Base-by-base conservation (phyloP, 2,329 filamentous ascomycete genomes). In the Lecanicillium sp. region DNA sequence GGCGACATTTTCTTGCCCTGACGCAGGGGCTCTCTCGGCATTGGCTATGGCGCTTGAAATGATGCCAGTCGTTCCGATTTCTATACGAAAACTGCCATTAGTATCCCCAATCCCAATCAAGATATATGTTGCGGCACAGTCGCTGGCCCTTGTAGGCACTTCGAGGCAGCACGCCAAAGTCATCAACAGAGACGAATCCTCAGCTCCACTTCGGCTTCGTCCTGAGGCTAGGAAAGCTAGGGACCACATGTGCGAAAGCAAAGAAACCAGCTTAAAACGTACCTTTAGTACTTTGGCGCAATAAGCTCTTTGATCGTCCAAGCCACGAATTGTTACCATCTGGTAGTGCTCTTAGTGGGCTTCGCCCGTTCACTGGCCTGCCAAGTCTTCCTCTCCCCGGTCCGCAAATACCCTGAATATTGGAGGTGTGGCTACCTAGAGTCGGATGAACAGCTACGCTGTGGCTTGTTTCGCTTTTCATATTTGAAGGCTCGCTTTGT, bases 41-140 rank as follows among this genome's bases (percentile, higher is more conserved):
- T 87, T 94, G 44, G 89, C 88, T 54, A 95, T 96, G 33, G 90
- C 89, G 49, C 77, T 84, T 18, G 88, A 94, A 47, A 96, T 96
- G 56, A 96, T 95, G 40, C 89, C 88, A 10, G 65, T 60, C 39
- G 64, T 65, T 62, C 83, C 78, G 49, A 48, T 58, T 59, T 48
- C 55, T 54, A 25, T 7, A 11, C 22, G 22, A 11, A 25, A 11
- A 6, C 6, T 25, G 7, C 22, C 7, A 25, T 25, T 25, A 25
- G 22, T 25, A 25, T 25, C 11, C 11, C 22, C 6, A 11, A 7
- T 6, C 22, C 22, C 22, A 25, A 11, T 25, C 7, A n/a, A n/a
- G n/a, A n/a, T n/a, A n/a, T n/a, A n/a, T n/a, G n/a, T n/a, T n/a
- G n/a, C n/a, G n/a, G n/a, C n/a, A n/a, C n/a, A n/a, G n/a, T n/a